Evolutionary conservation across 352 stramenopile genomes (phyloP).

Genomic region (Globisporangium cylindrosporum): DNA sequence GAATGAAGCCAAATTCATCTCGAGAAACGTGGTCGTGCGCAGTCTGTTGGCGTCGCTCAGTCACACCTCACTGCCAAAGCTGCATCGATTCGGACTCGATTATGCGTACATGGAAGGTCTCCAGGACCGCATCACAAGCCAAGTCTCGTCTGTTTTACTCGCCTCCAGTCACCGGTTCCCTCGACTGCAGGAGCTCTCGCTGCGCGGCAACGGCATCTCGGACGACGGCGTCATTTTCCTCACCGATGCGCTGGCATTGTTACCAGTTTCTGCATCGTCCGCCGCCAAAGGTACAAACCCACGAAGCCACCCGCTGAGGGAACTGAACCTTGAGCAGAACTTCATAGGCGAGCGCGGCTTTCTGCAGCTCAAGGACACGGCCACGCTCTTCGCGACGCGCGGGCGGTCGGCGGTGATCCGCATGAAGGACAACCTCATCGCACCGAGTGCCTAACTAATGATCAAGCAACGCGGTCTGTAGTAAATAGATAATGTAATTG

Average conservation of each 20-base stretch:
- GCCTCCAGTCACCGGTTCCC: constrained; percentile 31
- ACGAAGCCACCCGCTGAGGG: not conserved
- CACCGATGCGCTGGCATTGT: constrained; percentile 24
- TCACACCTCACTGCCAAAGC: constrained; percentile 24
- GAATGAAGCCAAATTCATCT: constrained; percentile 29
- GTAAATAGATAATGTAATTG: constrained; percentile 1
- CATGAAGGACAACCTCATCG: constrained; percentile 36
- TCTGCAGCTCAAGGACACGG: constrained; percentile 36
- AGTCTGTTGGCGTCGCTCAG: constrained; percentile 31
- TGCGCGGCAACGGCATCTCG: constrained; percentile 56
- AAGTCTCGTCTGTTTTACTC: constrained; percentile 32
- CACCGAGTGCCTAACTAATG: not conserved
- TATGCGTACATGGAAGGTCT: constrained; percentile 52
- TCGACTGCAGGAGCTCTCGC: constrained; percentile 28
- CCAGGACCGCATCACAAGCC: constrained; percentile 42
- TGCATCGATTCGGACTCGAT: constrained; percentile 30
- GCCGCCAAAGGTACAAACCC: not conserved
- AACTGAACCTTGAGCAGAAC: constrained; percentile 47
- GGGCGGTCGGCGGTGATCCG: constrained; percentile 26
- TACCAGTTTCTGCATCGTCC: constrained; percentile 3
- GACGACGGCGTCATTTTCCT: constrained; percentile 42
- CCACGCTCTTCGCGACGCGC: constrained; percentile 24
- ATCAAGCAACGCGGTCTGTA: not conserved
- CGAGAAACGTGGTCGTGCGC: constrained; percentile 39
- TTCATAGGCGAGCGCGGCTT: constrained; percentile 54